These are phyloP conservation scores for Penicillium rolfsii DNA, from an alignment of 2,329 filamentous ascomycete species.

Conservation along the genomic window DNA sequence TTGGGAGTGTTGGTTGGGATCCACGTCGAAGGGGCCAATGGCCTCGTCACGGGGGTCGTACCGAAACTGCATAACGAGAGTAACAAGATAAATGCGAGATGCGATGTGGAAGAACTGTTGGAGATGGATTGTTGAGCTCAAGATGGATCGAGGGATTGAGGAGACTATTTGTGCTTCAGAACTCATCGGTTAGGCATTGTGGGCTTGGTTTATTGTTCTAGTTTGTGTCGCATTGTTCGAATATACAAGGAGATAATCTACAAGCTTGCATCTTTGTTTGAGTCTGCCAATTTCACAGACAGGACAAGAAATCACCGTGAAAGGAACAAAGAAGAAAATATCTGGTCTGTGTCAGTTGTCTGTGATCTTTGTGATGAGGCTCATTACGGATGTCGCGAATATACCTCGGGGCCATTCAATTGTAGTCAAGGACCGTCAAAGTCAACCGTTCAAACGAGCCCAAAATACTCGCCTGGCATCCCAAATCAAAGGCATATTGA, in stretches of 20 bases:
- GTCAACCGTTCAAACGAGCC: not conserved
- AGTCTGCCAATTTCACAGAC: not conserved
- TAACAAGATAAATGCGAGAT: not conserved
- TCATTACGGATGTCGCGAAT: not conserved
- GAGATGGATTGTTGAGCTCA: not conserved
- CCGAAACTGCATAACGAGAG: not conserved
- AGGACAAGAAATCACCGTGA: not conserved
- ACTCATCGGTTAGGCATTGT: not conserved
- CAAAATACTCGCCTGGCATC: not conserved
- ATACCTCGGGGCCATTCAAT: not conserved
- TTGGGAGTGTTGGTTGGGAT: not conserved
- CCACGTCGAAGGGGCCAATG: constrained; percentile 2
- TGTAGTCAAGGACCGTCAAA: not conserved
- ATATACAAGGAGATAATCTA: not conserved
- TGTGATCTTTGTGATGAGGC: not conserved
- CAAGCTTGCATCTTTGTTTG: not conserved
- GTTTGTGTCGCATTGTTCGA: not conserved
- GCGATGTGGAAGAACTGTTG: not conserved
- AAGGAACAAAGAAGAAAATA: not conserved
- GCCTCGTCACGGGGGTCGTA: not conserved
- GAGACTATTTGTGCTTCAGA: not conserved
- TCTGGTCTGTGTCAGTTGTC: too few relatives aligned
- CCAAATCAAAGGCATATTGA: too few relatives aligned
- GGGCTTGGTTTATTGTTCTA: not conserved
- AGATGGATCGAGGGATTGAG: not conserved